phyloP scores from a whole-genome alignment of 257 asterid genomes.

The Eustoma russellianum region DNA sequence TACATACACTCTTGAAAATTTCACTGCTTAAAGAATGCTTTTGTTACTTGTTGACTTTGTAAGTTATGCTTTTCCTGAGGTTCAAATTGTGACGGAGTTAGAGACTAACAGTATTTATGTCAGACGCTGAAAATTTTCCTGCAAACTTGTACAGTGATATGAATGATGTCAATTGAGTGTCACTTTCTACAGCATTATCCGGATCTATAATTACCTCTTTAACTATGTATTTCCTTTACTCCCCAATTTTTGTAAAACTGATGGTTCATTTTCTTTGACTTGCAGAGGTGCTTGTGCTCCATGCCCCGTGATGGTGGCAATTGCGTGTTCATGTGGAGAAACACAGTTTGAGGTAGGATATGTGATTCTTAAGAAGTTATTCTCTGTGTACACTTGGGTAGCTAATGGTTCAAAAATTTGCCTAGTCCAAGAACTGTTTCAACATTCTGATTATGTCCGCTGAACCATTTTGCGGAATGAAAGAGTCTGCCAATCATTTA shows the following conservation, averaged over 20 bases:
- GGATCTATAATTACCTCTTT: too few relatives aligned
- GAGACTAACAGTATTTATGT: too few relatives aligned
- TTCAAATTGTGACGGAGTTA: too few relatives aligned
- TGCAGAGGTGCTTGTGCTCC: constrained; percentile 95
- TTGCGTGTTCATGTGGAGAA: constrained; percentile 75
- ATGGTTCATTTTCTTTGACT: constrained; percentile 23
- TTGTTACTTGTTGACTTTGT: too few relatives aligned
- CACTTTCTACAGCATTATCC: not conserved
- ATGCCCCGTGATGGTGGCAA: constrained; percentile 83
- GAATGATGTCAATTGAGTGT: not conserved
- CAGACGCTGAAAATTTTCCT: not conserved
- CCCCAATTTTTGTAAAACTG: not conserved
- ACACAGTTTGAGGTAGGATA: constrained; percentile 78
- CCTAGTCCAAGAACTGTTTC: too few relatives aligned
- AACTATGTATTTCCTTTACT: not conserved
- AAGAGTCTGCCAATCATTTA: too few relatives aligned
- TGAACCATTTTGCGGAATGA: too few relatives aligned
- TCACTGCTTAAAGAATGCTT: constrained; percentile 2
- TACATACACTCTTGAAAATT: constrained; percentile 16
- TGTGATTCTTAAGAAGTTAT: not conserved
- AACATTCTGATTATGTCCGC: too few relatives aligned
- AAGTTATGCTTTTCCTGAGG: too few relatives aligned
- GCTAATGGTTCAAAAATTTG: too few relatives aligned
- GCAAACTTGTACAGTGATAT: not conserved
- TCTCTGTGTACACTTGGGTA: too few relatives aligned